Evolutionary conservation across 139 green algal species (phyloP).

Genomic region (Coelastrella sp.): DNA sequence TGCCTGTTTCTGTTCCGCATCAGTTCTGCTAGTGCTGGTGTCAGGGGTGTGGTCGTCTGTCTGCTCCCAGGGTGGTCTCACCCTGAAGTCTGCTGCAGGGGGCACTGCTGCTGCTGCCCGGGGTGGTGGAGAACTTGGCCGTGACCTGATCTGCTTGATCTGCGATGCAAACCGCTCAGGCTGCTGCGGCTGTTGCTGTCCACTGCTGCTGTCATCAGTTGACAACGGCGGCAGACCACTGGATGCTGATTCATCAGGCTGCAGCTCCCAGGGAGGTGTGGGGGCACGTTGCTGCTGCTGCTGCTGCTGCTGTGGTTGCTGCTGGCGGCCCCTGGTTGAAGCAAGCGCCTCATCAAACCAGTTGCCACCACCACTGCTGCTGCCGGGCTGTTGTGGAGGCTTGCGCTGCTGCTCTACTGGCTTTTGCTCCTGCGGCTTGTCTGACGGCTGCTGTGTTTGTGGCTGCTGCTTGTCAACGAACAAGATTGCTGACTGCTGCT

Average conservation of each 20-base stretch:
- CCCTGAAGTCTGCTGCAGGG: neutral
- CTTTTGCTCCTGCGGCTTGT: neutral
- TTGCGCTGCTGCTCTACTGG: neutral
- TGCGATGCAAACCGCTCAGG: slow-evolving; percentile 15
- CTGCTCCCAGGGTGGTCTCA: neutral
- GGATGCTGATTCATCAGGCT: slow-evolving; percentile 12
- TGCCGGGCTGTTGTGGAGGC: neutral
- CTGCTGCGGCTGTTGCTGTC: slow-evolving; percentile 17
- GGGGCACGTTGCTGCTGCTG: slow-evolving; percentile 11
- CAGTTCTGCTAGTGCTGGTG: slow-evolving; percentile 1
- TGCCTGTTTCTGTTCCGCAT: neutral
- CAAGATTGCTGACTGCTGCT: neutral
- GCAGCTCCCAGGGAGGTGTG: slow-evolving; percentile 28
- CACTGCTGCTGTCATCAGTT: neutral
- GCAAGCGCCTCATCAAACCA: neutral
- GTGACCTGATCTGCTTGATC: neutral
- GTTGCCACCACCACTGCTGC: slow-evolving; percentile 2
- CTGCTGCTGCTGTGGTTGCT: slow-evolving; percentile 6
- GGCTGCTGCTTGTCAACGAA: slow-evolving; percentile 37
- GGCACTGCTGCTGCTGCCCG: neutral
- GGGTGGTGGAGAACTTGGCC: neutral
- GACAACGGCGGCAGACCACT: neutral
- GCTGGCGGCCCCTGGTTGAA: neutral
- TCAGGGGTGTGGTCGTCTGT: neutral
- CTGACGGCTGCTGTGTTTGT: slow-evolving; percentile 4